These are phyloP conservation scores for Candida broadrunensis DNA, from an alignment of 805 yeast species.

Conservation along the genomic window DNA sequence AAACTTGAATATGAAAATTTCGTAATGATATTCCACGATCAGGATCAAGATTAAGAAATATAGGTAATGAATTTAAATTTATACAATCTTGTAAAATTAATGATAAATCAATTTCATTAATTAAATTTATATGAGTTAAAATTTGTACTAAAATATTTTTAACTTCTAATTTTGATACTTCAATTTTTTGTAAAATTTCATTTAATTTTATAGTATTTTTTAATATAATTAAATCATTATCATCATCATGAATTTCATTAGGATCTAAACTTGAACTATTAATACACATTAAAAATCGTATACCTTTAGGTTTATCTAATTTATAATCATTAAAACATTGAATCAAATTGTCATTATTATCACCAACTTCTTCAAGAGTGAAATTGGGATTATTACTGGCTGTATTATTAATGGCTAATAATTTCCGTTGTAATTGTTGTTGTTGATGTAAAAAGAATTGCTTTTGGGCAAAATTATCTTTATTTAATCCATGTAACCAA, in stretches of 20 bases:
- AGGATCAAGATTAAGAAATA: slow-evolving; percentile 63
- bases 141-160: slow-evolving; percentile 10
- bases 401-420: background rate
- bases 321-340: slow-evolving; percentile 7
- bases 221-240: slow-evolving; percentile 15
- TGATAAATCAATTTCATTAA: slow-evolving; percentile 18
- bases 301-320: slow-evolving; percentile 20
- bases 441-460: slow-evolving; percentile 39
- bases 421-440: slow-evolving; percentile 11
- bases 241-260: slow-evolving; percentile 6
- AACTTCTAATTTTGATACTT: slow-evolving; percentile 37
- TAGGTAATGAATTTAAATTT: slow-evolving; percentile 44
- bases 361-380: slow-evolving; percentile 1
- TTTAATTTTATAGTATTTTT: slow-evolving; percentile 53
- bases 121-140: slow-evolving; percentile 1
- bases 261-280: slow-evolving; percentile 8
- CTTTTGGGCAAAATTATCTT: slow-evolving; percentile 52
- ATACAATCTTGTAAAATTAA: slow-evolving; percentile 37
- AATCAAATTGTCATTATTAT: slow-evolving; percentile 3
- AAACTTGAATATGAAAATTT: slow-evolving; percentile 81
- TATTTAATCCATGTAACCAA: slow-evolving; percentile 82
- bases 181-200: slow-evolving; percentile 53
- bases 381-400: background rate
- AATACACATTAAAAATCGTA: slow-evolving; percentile 41
- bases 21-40: slow-evolving; percentile 72